Conservation (phyloP, 768 basidiomycete species). For the Pisolithus albus region DNA sequence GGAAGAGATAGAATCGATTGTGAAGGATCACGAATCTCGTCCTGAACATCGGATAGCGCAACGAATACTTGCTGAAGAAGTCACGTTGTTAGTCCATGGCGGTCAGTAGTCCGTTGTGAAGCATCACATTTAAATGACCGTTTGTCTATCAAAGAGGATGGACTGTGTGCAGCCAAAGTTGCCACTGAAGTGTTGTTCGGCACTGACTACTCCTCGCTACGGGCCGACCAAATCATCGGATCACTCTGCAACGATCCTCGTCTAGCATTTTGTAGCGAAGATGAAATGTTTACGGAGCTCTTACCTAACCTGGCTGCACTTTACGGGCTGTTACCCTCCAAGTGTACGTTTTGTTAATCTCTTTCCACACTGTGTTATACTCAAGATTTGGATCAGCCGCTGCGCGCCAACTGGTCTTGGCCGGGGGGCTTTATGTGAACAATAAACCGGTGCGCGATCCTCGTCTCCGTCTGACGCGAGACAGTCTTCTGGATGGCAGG, state of each 20-base stretch:
- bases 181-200: constrained; percentile 42
- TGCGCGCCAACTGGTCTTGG: constrained; percentile 52
- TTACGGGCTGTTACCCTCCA: constrained; percentile 54
- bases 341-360: constrained; percentile 39
- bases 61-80: constrained; percentile 46
- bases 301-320: constrained; percentile 56
- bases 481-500: constrained; percentile 52
- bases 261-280: constrained; percentile 43
- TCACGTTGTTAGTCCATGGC: constrained; percentile 55
- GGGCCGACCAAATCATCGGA: constrained; percentile 46
- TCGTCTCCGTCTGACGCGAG: constrained; percentile 33
- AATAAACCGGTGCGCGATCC: constrained; percentile 48
- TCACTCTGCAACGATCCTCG: constrained; percentile 64
- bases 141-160: not conserved
- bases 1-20: constrained; percentile 46
- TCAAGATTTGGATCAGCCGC: constrained; percentile 41
- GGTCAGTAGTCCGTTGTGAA: constrained; percentile 38
- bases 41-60: constrained; percentile 44
- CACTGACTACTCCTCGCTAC: constrained; percentile 35
- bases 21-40: constrained; percentile 45
- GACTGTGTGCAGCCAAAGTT: constrained; percentile 11
- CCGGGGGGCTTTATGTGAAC: constrained; percentile 72
- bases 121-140: not conserved
- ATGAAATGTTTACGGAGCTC: constrained; percentile 46
- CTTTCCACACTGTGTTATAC: not conserved